A percentile compares a stretch with the other conserved stretches of the same genome.
Conservation (phyloP, 2,329 filamentous ascomycete species). For the Colletotrichum sp. region DNA sequence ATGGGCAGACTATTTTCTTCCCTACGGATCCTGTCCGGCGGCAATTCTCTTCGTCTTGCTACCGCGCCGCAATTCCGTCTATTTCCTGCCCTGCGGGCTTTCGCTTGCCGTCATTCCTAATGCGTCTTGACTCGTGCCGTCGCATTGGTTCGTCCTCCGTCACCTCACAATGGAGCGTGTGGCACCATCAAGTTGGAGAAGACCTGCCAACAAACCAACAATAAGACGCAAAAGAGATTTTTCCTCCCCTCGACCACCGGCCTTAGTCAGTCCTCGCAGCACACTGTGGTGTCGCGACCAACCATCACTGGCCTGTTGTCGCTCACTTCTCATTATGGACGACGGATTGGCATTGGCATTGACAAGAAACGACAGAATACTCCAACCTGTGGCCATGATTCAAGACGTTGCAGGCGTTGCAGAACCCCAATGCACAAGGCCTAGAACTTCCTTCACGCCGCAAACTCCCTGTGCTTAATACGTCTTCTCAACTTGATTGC, state of each 20-base stretch:
- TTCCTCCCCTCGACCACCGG: background rate
- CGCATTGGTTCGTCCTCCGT: slow-evolving; percentile 2
- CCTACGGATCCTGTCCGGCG: background rate
- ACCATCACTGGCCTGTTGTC: background rate
- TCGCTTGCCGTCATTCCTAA: slow-evolving; percentile 1
- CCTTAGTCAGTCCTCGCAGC: background rate
- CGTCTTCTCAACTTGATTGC: background rate
- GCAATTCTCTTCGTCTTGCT: background rate
- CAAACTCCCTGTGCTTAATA: background rate
- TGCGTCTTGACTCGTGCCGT: slow-evolving; percentile 18
- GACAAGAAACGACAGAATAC: background rate
- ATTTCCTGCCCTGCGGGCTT: background rate
- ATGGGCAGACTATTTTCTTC: background rate
- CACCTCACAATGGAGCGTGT: background rate
- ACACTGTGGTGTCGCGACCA: background rate
- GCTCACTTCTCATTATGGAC: background rate
- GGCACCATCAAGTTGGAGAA: slow-evolving; percentile 7
- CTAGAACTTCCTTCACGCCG: background rate
- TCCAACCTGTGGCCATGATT: background rate
- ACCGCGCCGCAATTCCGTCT: background rate
- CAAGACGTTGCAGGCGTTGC: slow-evolving; percentile 5
- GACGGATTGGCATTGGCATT: background rate
- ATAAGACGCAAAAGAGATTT: background rate
- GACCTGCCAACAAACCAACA: background rate
- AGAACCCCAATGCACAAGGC: background rate